phyloP scores from a whole-genome alignment of 257 asterid genomes.

The Cinchona pubescens region DNA sequence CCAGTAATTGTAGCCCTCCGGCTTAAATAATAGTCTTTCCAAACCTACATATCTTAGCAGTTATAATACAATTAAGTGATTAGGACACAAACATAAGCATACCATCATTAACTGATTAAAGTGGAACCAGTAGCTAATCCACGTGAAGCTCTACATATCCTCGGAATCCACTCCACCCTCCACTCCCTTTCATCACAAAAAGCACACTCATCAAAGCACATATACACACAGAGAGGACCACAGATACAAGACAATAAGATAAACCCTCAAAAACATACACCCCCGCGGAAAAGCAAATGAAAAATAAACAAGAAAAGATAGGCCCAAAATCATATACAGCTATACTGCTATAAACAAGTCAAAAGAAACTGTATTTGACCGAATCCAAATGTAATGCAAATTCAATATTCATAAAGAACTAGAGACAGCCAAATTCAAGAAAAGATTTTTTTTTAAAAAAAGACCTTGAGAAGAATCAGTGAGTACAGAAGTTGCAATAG shows the following conservation, averaged over 20 bases:
- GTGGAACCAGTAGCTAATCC: too few species aligned
- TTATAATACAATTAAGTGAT: background rate
- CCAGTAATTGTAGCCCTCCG: slow-evolving; percentile 55
- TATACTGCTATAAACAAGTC: too few species aligned
- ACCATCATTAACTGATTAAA: background rate
- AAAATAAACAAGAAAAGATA: too few species aligned
- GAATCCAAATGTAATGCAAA: too few species aligned
- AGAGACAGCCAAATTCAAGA: too few species aligned
- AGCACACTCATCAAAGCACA: background rate
- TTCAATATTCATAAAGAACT: background rate
- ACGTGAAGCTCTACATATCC: background rate
- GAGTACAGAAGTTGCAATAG: slow-evolving; percentile 47
- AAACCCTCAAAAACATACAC: too few species aligned
- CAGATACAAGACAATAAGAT: background rate
- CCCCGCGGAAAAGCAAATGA: too few species aligned
- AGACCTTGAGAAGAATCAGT: slow-evolving; percentile 61
- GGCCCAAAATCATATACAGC: too few species aligned
- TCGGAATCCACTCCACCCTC: background rate
- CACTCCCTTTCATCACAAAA: background rate
- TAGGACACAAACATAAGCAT: background rate
- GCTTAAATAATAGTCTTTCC: slow-evolving; percentile 58
- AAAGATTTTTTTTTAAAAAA: too few species aligned
- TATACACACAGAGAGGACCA: background rate
- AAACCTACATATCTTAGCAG: slow-evolving; percentile 38
- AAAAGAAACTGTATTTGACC: too few species aligned